Base-by-base conservation (phyloP, 1,284 basidiomycete genomes). In the Irpex rosettiformis region DNA sequence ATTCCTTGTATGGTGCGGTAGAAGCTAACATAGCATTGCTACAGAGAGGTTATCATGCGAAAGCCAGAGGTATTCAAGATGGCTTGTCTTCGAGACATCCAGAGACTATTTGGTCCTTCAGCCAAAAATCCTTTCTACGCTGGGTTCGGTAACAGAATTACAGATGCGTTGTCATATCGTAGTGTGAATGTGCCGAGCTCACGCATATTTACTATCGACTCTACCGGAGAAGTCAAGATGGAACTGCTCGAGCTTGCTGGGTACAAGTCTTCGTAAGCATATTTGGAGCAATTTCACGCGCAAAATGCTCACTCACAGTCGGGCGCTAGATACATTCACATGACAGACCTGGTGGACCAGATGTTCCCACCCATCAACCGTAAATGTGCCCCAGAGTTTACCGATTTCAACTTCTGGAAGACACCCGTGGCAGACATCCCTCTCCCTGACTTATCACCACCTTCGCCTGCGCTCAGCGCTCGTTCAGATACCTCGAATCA, bases 31-130 rank as follows among this genome's bases (percentile, higher is more conserved):
- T 24, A 33, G 22, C 16, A 25, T 6, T n/a, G 21, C 3, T 49
- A 48, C 33, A 94, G 94, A 3, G 95, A 98, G 75, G 95, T 98
- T n/a, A 96, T 98, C 67, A 91, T 97, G 88, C 88, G 96, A 40
- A 98, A 99, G 75, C 97, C 97, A 0, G 97, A 99, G 71, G 86
- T 99, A 28, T 99, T 99, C 84, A 99, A 99, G 79, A 99, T 99
- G 97, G 96, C 97, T 2, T 98, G 96, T 75, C 76, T 99, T 63
- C 83, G 96, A 40, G 97, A 99, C 73, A 98, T 99, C 58, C 94
- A 95, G 66, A 82, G 95, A 27, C 75, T 99, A 6, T 99, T 98
- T 70, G 92, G 93, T 6, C 82, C 84, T 24, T 79, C 81, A 29
- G 74, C 81, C 5, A 80, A 83, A 60, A 88, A 86, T 60, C 91